Evolutionary conservation across 2,329 filamentous ascomycete genomes (phyloP), one percentile per base, ranked within the genome.

Genomic region (Falciphora oryzae): DNA sequence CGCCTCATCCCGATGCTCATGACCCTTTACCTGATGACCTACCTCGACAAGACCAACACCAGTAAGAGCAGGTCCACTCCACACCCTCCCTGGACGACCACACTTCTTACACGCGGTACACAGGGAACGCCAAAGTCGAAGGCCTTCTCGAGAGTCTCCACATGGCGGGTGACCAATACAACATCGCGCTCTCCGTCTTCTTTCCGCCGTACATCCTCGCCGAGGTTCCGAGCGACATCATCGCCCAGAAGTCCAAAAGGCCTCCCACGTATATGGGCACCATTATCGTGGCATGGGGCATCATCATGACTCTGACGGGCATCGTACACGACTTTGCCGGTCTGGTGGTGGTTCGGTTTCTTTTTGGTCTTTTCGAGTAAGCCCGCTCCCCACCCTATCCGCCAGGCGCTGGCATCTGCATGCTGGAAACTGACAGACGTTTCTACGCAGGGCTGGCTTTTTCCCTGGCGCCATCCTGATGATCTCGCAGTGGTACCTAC

Each of bases 21-120:
- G 13, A 61, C 85, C 31, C 79, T 91, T 0, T 91, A 91, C 69
- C 78, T 91, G 0, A 79, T 91, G 1, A 89, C 86, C 31, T 91
- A 89, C 71, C 80, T 91, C 28, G 89, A 91, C 71, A 80, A 60
- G 59, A 60, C 59, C 22, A 60, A 60, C 59, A 60, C 38, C 27
- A 31, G 59, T 60, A 27, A 60, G 59, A 31, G 3, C 59, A 13
- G 14, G 6, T 13, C 7, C 8, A 35, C 31, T 2, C 14, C 35
- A 31, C 11, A 4, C 1, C 44, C 13, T 60, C n/a, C n/a, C n/a
- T n/a, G 13, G 27, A 32, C 14, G 18, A 25, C 3, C 5, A 8
- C 8, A n/a, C 18, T 60, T 4, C 59, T 60, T 14, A 60, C 59
- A 62, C 58, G 32, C 32, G 13, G 32, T 25, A n/a, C 22, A 29